Conservation (phyloP, 371 early-diverging fungal genomes). For the Catenaria anguillulae region DNA sequence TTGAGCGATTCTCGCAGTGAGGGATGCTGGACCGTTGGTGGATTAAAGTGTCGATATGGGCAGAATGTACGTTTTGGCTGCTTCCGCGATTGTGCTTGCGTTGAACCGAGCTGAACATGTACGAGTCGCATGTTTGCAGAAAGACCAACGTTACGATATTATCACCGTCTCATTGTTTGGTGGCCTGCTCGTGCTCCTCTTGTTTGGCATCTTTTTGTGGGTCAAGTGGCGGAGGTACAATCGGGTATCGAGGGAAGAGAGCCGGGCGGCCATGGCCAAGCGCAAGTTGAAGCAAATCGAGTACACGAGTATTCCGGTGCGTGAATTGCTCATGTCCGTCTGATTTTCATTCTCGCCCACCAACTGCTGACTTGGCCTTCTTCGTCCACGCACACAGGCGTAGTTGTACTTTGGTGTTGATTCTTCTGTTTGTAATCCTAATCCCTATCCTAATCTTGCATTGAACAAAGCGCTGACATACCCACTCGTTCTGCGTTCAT, state of each 20-base stretch:
- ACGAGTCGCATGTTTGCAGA: neutral
- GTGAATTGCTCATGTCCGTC: too few relatives aligned
- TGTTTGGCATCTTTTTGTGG: neutral
- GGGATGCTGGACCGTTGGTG: slow-evolving; percentile 5
- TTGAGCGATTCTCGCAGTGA: neutral
- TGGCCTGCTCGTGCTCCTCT: neutral
- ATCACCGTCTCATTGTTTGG: neutral
- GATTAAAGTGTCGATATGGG: neutral
- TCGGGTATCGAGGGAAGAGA: neutral
- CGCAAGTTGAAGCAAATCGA: neutral
- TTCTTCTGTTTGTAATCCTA: too few relatives aligned
- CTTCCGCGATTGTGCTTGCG: neutral
- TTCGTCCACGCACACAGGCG: too few relatives aligned
- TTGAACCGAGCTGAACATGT: neutral
- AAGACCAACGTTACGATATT: neutral
- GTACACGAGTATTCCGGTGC: neutral
- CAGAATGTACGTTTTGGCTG: neutral
- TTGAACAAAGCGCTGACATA: too few relatives aligned
- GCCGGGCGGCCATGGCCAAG: neutral
- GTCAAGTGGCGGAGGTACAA: neutral
- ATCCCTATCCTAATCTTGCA: too few relatives aligned
- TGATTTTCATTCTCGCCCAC: too few relatives aligned
- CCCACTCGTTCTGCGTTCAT: too few relatives aligned
- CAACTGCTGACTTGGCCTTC: too few relatives aligned
- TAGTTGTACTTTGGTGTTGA: too few relatives aligned